Evolutionary conservation across 2,329 filamentous ascomycete genomes (phyloP).

Genomic region (Xylaria sp.): DNA sequence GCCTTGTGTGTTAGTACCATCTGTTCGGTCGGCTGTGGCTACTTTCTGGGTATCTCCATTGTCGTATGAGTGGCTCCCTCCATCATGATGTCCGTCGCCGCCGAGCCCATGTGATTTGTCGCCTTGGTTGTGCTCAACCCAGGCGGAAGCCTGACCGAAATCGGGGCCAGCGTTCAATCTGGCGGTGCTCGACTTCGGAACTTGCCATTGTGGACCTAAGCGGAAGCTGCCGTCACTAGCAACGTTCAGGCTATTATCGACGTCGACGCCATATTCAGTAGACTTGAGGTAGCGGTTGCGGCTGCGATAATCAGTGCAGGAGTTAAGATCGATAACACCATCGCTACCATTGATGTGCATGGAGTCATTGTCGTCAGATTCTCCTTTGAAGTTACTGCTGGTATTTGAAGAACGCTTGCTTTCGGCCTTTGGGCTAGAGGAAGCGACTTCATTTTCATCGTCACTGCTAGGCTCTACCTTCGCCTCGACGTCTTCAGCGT

Average conservation of each 20-base stretch:
- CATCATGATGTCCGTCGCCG: neutral
- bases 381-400: neutral
- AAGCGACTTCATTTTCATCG: neutral
- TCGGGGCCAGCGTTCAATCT: conserved; percentile 2
- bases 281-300: no score
- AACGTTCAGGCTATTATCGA: conserved; percentile 21
- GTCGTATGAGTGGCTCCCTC: neutral
- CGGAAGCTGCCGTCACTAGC: conserved; percentile 1
- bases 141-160: neutral
- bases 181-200: conserved; percentile 15
- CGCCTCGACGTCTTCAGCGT: neutral
- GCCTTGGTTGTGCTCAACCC: neutral
- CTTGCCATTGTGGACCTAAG: conserved; percentile 34
- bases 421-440: neutral
- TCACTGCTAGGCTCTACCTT: neutral
- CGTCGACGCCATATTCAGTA: neutral
- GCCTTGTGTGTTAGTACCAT: neutral
- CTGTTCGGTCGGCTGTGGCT: neutral
- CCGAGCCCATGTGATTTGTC: neutral
- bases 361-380: neutral
- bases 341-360: neutral
- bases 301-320: no score
- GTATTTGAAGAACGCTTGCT: neutral
- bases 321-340: conserved; percentile 14
- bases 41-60: no score